Base-by-base conservation (phyloP, 306 rosid genomes). In the Cyclanthera cordifolia region DNA sequence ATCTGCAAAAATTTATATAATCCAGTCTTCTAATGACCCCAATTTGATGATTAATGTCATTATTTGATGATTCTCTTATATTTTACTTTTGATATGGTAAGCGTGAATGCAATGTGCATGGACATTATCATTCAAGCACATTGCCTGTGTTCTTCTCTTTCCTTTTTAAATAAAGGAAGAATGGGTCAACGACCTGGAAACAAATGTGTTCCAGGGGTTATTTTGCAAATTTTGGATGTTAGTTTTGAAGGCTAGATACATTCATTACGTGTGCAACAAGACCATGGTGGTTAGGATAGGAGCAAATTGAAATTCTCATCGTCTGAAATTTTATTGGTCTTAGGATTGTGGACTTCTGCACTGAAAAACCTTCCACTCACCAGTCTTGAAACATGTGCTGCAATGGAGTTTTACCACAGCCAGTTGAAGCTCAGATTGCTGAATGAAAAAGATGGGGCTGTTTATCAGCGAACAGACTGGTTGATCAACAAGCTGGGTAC, bases 401-500 rank as follows among this genome's bases (percentile, higher is more conserved):
- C 95, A 27, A 73, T 87, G 78, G 93, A 92, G 76, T 83, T 83
- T 81, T 92, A 85, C 79, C 95, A 92, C 82, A 84, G 69, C 83
- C 97, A 92, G 67, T 66, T 89, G 73, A 89, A 82, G 84, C 79
- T 80, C 73, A 77, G 98, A 79, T 66, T 92, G 77, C 73, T 89
- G 69, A 92, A 84, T 45, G 96, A 89, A 80, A 84, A 85, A 74
- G 82, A 83, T 28, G 37, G 56, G 67, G 56, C 56, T 69, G 85
- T 89, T 69, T 92, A 85, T 80, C 87, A 83, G 75, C 80, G 90
- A 27, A 84, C 85, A 7, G 96, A 89, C 79, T 84, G 89, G 93
- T 79, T 92, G 85, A 89, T 87, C 45, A 83, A 87, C 85, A 92
- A 87, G 84, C 76, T 92, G 84, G 81, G 88, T 69, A 87, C 95